These are phyloP conservation scores for Plasmopara halstedii DNA, from an alignment of 352 stramenopile genomes.

Conservation along the genomic window DNA sequence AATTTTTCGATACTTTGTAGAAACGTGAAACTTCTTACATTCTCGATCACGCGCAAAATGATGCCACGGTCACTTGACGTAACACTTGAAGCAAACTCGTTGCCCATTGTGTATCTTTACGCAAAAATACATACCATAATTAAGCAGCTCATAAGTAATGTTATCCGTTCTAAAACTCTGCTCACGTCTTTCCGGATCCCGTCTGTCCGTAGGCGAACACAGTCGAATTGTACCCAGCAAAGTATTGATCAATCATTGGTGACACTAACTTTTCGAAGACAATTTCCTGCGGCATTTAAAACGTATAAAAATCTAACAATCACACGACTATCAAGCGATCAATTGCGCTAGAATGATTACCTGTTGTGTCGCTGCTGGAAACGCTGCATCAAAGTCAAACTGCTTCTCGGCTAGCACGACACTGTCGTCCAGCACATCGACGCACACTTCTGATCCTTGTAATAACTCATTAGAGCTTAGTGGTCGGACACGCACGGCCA, in stretches of 20 bases:
- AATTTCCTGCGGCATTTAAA: slow-evolving; percentile 17
- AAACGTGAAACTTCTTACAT: slow-evolving; percentile 20
- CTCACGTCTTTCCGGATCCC: slow-evolving; percentile 74
- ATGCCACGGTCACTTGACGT: slow-evolving; percentile 43
- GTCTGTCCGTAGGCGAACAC: slow-evolving; percentile 95
- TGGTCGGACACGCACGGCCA: slow-evolving; percentile 32
- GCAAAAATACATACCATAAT: neutral
- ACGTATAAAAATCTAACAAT: neutral
- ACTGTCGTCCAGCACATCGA: slow-evolving; percentile 17
- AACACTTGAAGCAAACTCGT: slow-evolving; percentile 44
- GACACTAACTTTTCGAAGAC: slow-evolving; percentile 52
- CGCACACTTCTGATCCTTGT: slow-evolving; percentile 21
- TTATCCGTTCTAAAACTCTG: neutral
- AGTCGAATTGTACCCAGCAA: slow-evolving; percentile 93
- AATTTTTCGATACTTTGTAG: neutral
- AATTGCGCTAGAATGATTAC: neutral
- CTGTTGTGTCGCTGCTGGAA: slow-evolving; percentile 28
- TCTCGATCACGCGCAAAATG: slow-evolving; percentile 73
- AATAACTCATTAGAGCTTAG: slow-evolving; percentile 19
- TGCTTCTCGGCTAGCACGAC: slow-evolving; percentile 28
- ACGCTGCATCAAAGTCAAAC: slow-evolving; percentile 81
- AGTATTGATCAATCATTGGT: slow-evolving; percentile 75
- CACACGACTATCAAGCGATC: neutral
- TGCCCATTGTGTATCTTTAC: slow-evolving; percentile 94
- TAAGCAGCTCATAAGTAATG: too few species aligned